phyloP scores from a whole-genome alignment of 1,284 basidiomycete genomes.

The Leucoagaricus sp. region DNA sequence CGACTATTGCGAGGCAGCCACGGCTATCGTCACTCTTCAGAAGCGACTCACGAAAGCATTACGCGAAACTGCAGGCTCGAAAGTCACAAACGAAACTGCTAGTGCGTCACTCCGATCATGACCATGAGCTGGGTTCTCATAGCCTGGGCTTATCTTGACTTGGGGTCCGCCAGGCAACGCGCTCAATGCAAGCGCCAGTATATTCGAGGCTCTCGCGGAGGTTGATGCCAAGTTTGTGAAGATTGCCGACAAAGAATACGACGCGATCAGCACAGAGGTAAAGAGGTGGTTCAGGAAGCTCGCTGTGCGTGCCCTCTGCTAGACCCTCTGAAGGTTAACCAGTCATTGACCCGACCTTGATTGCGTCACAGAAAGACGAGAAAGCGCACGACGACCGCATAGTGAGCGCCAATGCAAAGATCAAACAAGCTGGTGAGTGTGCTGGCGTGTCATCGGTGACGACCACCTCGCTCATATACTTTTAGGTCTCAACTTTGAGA shows the following conservation, averaged over 20 bases:
- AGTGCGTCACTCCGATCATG: slow-evolving; percentile 40
- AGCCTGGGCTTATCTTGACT: slow-evolving; percentile 2
- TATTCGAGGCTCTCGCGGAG: slow-evolving; percentile 71
- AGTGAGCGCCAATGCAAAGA: slow-evolving; percentile 65
- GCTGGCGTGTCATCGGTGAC: slow-evolving; percentile 2
- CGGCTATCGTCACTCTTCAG: slow-evolving; percentile 62
- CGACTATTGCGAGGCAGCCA: slow-evolving; percentile 72
- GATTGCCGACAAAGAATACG: slow-evolving; percentile 73
- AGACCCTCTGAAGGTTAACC: slow-evolving; percentile 16
- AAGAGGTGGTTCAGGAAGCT: slow-evolving; percentile 86
- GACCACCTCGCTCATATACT: not conserved
- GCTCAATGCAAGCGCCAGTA: slow-evolving; percentile 56
- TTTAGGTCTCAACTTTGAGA: slow-evolving; percentile 69
- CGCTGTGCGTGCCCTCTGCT: slow-evolving; percentile 53
- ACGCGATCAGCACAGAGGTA: slow-evolving; percentile 61
- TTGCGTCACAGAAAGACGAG: slow-evolving; percentile 67
- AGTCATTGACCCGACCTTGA: not conserved
- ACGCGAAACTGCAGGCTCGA: slow-evolving; percentile 61
- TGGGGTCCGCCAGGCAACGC: slow-evolving; percentile 53
- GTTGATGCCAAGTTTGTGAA: slow-evolving; percentile 74
- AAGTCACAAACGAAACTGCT: slow-evolving; percentile 60
- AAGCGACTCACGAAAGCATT: slow-evolving; percentile 74
- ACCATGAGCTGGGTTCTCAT: slow-evolving; percentile 9
- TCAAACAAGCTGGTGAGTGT: slow-evolving; percentile 69
- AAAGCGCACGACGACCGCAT: slow-evolving; percentile 73